Percentiles rank a stretch among this genome's conserved stretches.
phyloP scores from a whole-genome alignment of 176 grass and related monocot species.

The Hyparrhenia diplandra region DNA sequence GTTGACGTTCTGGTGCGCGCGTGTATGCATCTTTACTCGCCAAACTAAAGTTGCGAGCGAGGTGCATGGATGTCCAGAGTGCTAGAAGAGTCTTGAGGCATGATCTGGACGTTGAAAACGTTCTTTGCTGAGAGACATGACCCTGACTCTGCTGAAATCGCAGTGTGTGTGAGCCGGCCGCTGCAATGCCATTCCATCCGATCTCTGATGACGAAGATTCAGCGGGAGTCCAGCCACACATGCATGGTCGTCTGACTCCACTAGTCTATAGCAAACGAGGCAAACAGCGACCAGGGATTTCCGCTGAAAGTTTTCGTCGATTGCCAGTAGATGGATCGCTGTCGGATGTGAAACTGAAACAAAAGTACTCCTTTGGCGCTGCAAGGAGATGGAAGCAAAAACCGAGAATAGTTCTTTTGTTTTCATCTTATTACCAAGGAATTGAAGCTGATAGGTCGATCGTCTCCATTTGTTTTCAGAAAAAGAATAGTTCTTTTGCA shows the following conservation, averaged over 20 bases:
- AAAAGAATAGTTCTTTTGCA: too few relatives aligned
- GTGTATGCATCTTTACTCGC: background rate
- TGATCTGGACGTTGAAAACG: background rate
- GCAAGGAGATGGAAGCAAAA: too few relatives aligned
- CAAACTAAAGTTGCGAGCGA: slow-evolving; percentile 8
- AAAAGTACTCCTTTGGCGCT: too few relatives aligned
- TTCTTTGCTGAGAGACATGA: background rate
- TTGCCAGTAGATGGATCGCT: background rate
- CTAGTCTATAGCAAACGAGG: background rate
- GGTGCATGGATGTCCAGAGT: background rate
- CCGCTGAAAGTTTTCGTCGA: background rate
- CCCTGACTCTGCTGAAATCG: background rate
- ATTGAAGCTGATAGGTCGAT: too few relatives aligned
- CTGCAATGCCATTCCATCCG: background rate
- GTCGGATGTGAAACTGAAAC: background rate
- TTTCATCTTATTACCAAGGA: too few relatives aligned
- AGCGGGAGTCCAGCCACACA: background rate
- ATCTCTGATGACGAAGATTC: background rate
- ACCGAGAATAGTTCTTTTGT: too few relatives aligned
- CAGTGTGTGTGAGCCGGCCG: background rate
- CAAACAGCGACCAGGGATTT: background rate
- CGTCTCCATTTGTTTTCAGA: too few relatives aligned
- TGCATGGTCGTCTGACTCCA: background rate
- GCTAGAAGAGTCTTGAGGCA: background rate
- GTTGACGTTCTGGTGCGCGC: background rate